Evolutionary conservation across 1,139 yeast species (phyloP), one percentile per base, ranked within the genome.

Genomic region (Zygosaccharomyces sapae): DNA sequence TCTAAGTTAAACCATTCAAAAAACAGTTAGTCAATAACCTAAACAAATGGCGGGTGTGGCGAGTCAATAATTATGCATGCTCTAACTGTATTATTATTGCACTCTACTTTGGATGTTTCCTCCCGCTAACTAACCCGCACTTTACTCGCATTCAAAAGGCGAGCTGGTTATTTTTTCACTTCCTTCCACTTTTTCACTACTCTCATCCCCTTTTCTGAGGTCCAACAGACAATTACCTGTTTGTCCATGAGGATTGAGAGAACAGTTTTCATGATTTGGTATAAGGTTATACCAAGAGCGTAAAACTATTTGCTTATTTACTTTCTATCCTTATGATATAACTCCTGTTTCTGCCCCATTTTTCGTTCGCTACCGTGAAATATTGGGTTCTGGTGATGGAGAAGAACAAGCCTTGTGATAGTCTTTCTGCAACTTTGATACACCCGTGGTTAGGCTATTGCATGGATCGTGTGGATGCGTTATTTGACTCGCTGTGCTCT

Each of bases 341-440:
- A 68, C 86, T 80, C 86, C 86, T 74, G 73, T 75, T 81, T 81
- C 86, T 81, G 86, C 86, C 85, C 74, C 83, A 73, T 62, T 57
- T 73, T 77, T 80, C 72, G 67, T 59, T 49, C 59, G 52, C 63
- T 58, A 56, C 76, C 62, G 69, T 79, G 71, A 81, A 71, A 68
- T 70, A 60, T 72, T 81, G 84, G 85, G 80, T 77, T 37, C 84
- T 81, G 67, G 55, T 79, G 60, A 74, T 69, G 86, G 86, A 81
- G 86, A 71, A 81, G 79, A 81, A 51, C 51, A 77, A 79, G 85
- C 85, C 71, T 66, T 64, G 35, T 38, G 39, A 55, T 45, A 54
- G 45, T 48, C 37, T 48, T 38, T 45, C 49, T 51, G 50, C 59
- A 51, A 49, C 45, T 55, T 55, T 60, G 63, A 61, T 61, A 59